Evolutionary conservation across 148 eudicot genomes (phyloP), one percentile per base, ranked within the genome.

Genomic region (Dysphania ambrosioides): DNA sequence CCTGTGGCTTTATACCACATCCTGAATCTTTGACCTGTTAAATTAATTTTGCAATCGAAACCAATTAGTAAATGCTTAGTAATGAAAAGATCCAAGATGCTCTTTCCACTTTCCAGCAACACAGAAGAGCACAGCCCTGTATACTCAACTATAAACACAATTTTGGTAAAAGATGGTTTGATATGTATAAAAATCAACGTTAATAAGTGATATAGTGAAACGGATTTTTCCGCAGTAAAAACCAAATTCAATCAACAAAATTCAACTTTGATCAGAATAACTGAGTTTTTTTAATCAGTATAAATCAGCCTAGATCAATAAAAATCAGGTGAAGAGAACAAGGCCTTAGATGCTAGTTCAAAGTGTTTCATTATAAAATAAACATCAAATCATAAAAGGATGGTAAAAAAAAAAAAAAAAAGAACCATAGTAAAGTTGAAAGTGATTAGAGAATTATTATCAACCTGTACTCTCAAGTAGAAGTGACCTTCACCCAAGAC

Each of bases 11-110:
- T 40, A 94, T 83, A 30, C 98, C 97, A 75, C 95, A 90, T 0
- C 98, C 98, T 49, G 96, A 83, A 82, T 94, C 98, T 84, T 86
- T 91, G 65, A 94, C 91, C 98, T 94, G 84, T 72, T 77, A n/a
- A 42, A 23, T 72, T 66, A 62, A 49, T 59, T 27, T 2, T 30
- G 24, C 8, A 58, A 21, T 38, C 56, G 21, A 21, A 24, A 16
- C 13, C 61, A 51, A 69, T 32, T 11, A 61, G 63, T 12, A 31
- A 19, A 4, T 12, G 31, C 51, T 44, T 21, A 9, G 36, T 61
- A 16, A 23, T 26, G n/a, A 31, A 10, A 31, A 63, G n/a, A 31
- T 27, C n/a, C n/a, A n/a, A n/a, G 47, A 42, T 42, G 47, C 47
- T 0, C 13, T 47, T 47, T 47, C 7, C 67, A 32, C 41, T 63